These are phyloP conservation scores for Fusarium staphyleae DNA, from an alignment of 2,329 filamentous ascomycete genomes.

Conservation along the genomic window DNA sequence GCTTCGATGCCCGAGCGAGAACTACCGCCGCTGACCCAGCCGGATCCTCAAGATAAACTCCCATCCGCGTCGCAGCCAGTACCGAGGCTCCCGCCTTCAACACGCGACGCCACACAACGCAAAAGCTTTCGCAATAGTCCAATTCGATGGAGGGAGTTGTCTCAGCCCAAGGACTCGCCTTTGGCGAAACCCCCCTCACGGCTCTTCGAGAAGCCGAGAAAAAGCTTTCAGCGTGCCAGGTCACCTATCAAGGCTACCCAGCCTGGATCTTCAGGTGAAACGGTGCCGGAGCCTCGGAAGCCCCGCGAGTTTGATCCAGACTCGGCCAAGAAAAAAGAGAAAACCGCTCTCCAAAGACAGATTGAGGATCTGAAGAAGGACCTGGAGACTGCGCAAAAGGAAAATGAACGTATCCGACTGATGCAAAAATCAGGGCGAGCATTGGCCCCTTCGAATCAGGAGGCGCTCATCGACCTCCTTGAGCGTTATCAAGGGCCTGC, in stretches of 20 bases:
- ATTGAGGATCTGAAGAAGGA: constrained; percentile 65
- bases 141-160: constrained; percentile 53
- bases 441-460: constrained; percentile 45
- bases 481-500: constrained; percentile 50
- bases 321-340: constrained; percentile 58
- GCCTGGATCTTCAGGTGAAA: not conserved
- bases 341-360: constrained; percentile 62
- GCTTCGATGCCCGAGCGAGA: constrained; percentile 29
- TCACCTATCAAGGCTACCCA: not conserved
- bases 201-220: constrained; percentile 24
- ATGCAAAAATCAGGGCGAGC: constrained; percentile 51
- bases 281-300: constrained; percentile 3
- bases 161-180: constrained; percentile 54
- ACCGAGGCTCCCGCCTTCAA: constrained; percentile 47
- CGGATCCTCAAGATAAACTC: constrained; percentile 1
- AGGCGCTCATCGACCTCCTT: constrained; percentile 52
- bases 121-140: constrained; percentile 67
- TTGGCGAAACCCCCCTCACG: constrained; percentile 54
- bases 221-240: constrained; percentile 5
- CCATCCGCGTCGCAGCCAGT: constrained; percentile 23
- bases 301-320: constrained; percentile 47
- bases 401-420: constrained; percentile 61
- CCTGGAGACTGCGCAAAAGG: constrained; percentile 61
- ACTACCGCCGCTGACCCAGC: constrained; percentile 14
- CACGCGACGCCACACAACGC: constrained; percentile 61